A percentile compares a stretch with the other conserved stretches of the same genome.
These are phyloP conservation scores for Dendrobium nobile DNA, from an alignment of 106 monocot genomes.

Conservation along the genomic window DNA sequence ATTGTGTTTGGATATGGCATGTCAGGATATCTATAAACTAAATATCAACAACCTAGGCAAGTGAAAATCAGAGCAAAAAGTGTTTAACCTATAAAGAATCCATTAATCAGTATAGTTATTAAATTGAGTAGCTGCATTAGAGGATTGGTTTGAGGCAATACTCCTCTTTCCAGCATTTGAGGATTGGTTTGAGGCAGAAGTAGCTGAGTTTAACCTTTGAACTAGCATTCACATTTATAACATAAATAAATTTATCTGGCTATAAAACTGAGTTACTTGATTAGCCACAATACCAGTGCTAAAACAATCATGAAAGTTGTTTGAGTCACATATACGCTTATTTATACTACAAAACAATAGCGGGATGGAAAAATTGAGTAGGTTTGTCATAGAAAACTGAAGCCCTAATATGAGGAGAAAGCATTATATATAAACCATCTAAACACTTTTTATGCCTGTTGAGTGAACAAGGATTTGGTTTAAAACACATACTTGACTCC, in stretches of 20 bases:
- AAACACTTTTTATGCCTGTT: not conserved
- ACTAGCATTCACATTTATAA: not conserved
- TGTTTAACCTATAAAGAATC: too few relatives aligned
- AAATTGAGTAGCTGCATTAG: too few relatives aligned
- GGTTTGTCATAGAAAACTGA: slow-evolving; percentile 86
- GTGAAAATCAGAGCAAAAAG: too few relatives aligned
- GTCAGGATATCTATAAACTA: too few relatives aligned
- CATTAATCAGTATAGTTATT: too few relatives aligned
- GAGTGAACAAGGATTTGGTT: not conserved
- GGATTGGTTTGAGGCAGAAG: too few relatives aligned
- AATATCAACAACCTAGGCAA: too few relatives aligned
- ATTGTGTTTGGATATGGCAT: too few relatives aligned
- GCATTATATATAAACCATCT: not conserved
- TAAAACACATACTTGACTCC: slow-evolving; percentile 54
- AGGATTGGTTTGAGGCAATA: too few relatives aligned
- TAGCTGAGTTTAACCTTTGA: too few relatives aligned
- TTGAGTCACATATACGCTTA: slow-evolving; percentile 6
- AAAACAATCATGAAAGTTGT: slow-evolving; percentile 57
- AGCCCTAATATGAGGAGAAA: slow-evolving; percentile 33
- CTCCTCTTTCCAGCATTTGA: too few relatives aligned
- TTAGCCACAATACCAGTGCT: slow-evolving; percentile 41
- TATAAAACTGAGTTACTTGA: not conserved
- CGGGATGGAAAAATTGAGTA: slow-evolving; percentile 74
- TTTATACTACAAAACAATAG: slow-evolving; percentile 43
- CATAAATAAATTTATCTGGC: not conserved